Conservation (phyloP, 2,329 filamentous ascomycete genomes). For the Talaromyces sp. region DNA sequence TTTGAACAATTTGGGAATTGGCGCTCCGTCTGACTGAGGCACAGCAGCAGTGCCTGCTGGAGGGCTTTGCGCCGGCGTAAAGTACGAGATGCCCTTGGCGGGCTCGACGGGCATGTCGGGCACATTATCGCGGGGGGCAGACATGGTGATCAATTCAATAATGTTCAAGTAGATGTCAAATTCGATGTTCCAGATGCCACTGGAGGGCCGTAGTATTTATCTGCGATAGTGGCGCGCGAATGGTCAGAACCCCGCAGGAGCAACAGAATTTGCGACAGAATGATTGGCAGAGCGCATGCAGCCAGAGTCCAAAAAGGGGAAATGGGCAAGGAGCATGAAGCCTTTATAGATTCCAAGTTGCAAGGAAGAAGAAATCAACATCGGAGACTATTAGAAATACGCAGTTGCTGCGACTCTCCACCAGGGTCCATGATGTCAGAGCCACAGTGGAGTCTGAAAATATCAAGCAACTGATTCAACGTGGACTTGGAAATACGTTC, state of each 20-base stretch:
- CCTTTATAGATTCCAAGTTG: neutral
- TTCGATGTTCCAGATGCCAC: no score
- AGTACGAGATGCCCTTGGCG: constrained; percentile 38
- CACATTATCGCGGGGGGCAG: constrained; percentile 2
- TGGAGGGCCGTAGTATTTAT: no score
- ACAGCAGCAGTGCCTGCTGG: constrained; percentile 31
- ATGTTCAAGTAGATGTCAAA: neutral
- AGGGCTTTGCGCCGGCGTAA: constrained; percentile 31
- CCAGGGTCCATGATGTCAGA: neutral
- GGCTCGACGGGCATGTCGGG: constrained; percentile 31
- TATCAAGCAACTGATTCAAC: no score
- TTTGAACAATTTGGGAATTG: constrained; percentile 52
- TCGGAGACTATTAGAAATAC: neutral
- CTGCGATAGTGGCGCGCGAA: neutral
- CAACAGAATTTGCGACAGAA: neutral
- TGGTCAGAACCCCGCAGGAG: neutral
- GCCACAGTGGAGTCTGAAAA: neutral
- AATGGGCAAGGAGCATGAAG: neutral
- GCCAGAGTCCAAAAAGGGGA: neutral
- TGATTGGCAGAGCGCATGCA: neutral
- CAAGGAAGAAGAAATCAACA: neutral
- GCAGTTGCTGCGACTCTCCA: neutral
- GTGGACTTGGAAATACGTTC: neutral
- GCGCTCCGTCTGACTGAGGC: constrained; percentile 35
- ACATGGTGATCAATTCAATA: neutral